Percentiles rank a stretch among this genome's conserved stretches.
Evolutionary conservation across 495 filamentous ascomycete genomes (phyloP).

Genomic region (Extremus antarcticus): DNA sequence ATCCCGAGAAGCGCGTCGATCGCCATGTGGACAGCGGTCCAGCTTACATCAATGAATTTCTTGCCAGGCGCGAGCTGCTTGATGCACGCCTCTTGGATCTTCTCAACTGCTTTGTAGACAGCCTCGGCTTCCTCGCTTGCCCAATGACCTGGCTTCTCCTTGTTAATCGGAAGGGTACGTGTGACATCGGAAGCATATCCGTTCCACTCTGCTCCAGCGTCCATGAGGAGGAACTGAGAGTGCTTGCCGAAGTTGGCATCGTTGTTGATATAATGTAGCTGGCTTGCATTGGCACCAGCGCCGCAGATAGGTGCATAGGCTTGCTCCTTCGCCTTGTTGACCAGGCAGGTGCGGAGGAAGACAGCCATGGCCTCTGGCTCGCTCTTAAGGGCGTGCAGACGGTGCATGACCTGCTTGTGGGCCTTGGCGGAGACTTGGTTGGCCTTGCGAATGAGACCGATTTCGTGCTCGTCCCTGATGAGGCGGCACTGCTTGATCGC

Average conservation of each 20-base stretch:
- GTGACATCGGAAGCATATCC: conserved; percentile 91
- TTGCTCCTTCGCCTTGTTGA: conserved; percentile 61
- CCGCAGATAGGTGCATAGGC: conserved; percentile 82
- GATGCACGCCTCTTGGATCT: conserved; percentile 77
- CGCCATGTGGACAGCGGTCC: conserved; percentile 61
- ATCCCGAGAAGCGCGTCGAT: conserved; percentile 57
- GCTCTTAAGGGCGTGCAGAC: conserved; percentile 50
- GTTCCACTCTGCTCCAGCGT: conserved; percentile 75
- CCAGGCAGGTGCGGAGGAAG: conserved; percentile 59
- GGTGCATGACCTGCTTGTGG: conserved; percentile 55
- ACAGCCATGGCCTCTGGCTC: conserved; percentile 75
- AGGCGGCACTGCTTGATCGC: conserved; percentile 61
- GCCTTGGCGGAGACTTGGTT: conserved; percentile 65
- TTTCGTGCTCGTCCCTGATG: conserved; percentile 72
- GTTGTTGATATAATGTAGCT: conserved; percentile 78
- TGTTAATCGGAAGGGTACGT: conserved; percentile 64
- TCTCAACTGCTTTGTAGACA: conserved; percentile 65
- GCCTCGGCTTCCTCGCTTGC: conserved; percentile 48
- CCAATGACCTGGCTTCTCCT: conserved; percentile 40
- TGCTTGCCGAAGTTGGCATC: conserved; percentile 50
- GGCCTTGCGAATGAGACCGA: conserved; percentile 64
- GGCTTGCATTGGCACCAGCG: conserved; percentile 63
- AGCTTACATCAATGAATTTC: conserved; percentile 55
- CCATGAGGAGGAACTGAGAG: conserved; percentile 63
- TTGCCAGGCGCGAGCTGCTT: conserved; percentile 51